These are phyloP conservation scores for Neofusicoccum kwambonambiense DNA, from an alignment of 2,329 filamentous ascomycete genomes.

Conservation along the genomic window DNA sequence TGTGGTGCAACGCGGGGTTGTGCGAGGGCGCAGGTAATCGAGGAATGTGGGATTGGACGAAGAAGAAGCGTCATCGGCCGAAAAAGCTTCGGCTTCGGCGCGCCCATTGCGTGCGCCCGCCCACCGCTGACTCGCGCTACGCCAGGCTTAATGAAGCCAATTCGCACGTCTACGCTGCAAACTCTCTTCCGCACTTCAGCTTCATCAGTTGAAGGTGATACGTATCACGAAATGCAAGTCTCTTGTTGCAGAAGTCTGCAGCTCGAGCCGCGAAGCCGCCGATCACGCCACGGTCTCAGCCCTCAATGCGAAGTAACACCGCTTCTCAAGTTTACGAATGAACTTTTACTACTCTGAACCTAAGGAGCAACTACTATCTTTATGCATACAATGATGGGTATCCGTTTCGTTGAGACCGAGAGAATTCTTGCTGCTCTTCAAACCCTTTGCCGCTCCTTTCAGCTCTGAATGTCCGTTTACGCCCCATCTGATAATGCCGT, in stretches of 20 bases:
- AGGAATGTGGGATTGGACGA: neutral
- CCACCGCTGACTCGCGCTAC: neutral
- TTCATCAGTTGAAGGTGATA: neutral
- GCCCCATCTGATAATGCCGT: no score
- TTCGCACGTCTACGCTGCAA: neutral
- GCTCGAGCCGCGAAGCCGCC: neutral
- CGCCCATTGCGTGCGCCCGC: neutral
- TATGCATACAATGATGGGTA: conserved; percentile 11
- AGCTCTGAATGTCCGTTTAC: no score
- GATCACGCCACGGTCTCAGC: no score
- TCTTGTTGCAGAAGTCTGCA: neutral
- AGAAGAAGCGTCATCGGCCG: neutral
- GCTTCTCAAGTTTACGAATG: no score
- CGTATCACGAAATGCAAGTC: neutral
- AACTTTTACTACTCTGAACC: no score
- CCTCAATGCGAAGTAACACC: no score
- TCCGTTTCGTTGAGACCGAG: neutral
- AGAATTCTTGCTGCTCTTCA: neutral
- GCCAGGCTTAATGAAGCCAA: conserved; percentile 3
- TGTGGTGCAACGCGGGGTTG: neutral
- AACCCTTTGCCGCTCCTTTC: neutral
- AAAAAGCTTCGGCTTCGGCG: conserved; percentile 4
- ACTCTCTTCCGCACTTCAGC: neutral
- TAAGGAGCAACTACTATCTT: neutral
- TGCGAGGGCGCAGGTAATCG: neutral